Evolutionary conservation across 1,284 basidiomycete species (phyloP), one percentile per base, ranked within the genome.

Genomic region (Trichosporon faecale): DNA sequence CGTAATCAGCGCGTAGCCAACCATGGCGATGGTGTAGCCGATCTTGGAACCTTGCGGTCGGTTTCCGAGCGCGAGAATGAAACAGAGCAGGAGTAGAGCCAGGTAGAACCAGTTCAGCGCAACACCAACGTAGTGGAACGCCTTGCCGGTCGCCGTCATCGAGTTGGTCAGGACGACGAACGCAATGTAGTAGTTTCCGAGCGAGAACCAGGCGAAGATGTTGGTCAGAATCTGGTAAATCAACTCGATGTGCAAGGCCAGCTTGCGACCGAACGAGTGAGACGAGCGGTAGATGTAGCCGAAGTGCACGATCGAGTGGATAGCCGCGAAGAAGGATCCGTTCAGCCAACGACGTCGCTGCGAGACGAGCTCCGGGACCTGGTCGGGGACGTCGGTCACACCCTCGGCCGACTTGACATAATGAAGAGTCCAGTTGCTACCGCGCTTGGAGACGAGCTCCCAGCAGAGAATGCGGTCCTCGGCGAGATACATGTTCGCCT

Each of bases 271-370:
- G 78, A 96, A 87, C 0, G 88, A 85, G 82, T 98, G 96, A 75
- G 90, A 91, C 14, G 91, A 94, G 37, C 94, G 89, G 83, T 97
- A 97, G 67, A 98, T 89, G 78, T 96, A 95, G 76, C 92, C 89
- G 82, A 98, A 97, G 81, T 97, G 93, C 72, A 95, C 86, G 1
- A 90, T 91, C 69, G 90, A 91, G 84, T 98, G 93, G 49, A 95
- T 89, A 0, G 93, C 93, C 2, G 95, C 96, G 79, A 96, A 96
- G 88, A 98, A 98, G 6, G 93, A 95, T 5, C 96, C 96, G 79
- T 98, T 99, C 49, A 98, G 87, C 95, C 96, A 97, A 70, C 95
- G 90, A 67, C 95, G 88, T 68, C 95, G 90, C 80, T 97, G 95
- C 0, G 92, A 93, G 76, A 97, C 94, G 68, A 97, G 84, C 80